Evolutionary conservation across 768 basidiomycete species (phyloP).

Genomic region (Russula emetica): DNA sequence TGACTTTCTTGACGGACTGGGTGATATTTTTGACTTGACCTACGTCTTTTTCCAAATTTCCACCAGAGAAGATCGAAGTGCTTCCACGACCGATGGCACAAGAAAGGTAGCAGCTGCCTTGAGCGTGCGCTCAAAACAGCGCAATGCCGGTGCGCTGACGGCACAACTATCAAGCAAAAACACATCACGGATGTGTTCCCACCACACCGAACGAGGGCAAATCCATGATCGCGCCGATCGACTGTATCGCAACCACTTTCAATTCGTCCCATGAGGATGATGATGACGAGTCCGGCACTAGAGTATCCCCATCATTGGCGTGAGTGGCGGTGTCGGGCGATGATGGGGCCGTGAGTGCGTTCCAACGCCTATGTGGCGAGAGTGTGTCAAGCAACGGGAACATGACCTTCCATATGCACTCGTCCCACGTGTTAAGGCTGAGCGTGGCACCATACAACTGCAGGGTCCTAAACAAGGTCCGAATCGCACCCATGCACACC

Average conservation of each 20-base stretch:
- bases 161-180: slow-evolving; percentile 59
- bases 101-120: slow-evolving; percentile 56
- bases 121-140: slow-evolving; percentile 76
- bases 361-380: too few relatives aligned
- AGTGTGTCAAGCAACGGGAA: too few relatives aligned
- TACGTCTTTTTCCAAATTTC: slow-evolving; percentile 59
- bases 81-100: slow-evolving; percentile 29
- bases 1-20: too few relatives aligned
- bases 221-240: slow-evolving; percentile 75
- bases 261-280: slow-evolving; percentile 78
- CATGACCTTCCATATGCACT: too few relatives aligned
- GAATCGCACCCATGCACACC: too few relatives aligned
- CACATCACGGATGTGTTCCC: slow-evolving; percentile 74
- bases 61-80: slow-evolving; percentile 38
- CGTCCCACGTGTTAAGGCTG: too few relatives aligned
- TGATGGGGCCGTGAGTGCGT: too few relatives aligned
- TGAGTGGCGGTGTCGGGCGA: too few relatives aligned
- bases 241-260: slow-evolving; percentile 78
- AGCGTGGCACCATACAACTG: too few relatives aligned
- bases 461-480: too few relatives aligned
- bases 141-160: slow-evolving; percentile 79
- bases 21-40: too few relatives aligned
- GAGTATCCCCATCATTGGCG: not conserved
- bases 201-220: slow-evolving; percentile 63
- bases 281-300: slow-evolving; percentile 36